These are phyloP conservation scores for Nidularia sp. DNA, from an alignment of 768 basidiomycete species.

Conservation along the genomic window DNA sequence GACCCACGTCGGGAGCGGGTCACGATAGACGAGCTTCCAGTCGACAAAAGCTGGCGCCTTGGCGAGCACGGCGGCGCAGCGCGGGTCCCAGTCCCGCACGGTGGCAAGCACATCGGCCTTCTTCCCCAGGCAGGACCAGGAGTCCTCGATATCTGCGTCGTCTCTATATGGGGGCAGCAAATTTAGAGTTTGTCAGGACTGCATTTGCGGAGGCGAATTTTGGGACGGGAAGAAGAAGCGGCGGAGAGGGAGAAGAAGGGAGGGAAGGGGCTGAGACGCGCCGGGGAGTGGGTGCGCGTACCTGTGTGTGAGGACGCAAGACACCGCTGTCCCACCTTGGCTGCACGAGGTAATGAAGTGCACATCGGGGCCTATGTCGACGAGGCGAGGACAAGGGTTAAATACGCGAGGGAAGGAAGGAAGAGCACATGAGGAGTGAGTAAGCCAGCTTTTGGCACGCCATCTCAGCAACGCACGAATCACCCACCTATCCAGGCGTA, in stretches of 20 bases:
- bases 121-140: constrained; percentile 1
- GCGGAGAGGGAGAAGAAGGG: background rate
- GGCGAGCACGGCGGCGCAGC: constrained; percentile 3
- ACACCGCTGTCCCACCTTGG: constrained; percentile 1
- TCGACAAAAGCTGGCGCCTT: constrained; percentile 6
- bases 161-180: background rate
- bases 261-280: background rate
- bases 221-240: background rate
- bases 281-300: background rate
- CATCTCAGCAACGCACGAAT: too few relatives aligned
- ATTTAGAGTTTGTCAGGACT: background rate
- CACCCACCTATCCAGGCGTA: constrained; percentile 4
- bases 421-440: too few relatives aligned
- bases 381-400: background rate
- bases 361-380: constrained; percentile 1
- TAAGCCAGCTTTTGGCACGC: too few relatives aligned
- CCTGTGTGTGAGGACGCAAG: constrained; percentile 5
- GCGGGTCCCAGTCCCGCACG: constrained; percentile 4
- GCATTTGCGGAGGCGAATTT: background rate
- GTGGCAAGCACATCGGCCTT: constrained; percentile 4
- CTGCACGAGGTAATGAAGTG: constrained; percentile 4
- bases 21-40: constrained; percentile 4
- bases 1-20: constrained; percentile 7
- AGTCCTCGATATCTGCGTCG: constrained; percentile 4
- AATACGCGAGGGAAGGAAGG: too few relatives aligned